phyloP scores from a whole-genome alignment of 495 filamentous ascomycete genomes.

The Aspergillus nanangensis region DNA sequence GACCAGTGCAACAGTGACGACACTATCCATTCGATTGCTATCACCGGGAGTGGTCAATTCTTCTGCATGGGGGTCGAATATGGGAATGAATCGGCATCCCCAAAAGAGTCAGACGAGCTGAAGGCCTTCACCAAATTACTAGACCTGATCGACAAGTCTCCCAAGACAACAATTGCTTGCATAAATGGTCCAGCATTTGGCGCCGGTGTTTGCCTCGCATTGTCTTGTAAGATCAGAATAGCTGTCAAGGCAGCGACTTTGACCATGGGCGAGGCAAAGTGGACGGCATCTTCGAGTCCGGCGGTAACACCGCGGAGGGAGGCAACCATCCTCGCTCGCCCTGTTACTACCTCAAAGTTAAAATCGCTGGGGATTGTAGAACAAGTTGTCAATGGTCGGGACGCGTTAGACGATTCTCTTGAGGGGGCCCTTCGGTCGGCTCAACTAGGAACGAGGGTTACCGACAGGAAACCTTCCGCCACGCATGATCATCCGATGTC shows the following conservation, averaged over 20 bases:
- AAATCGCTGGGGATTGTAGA: not conserved
- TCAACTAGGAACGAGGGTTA: no score
- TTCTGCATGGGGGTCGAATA: slow-evolving; percentile 42
- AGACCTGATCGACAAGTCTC: slow-evolving; percentile 24
- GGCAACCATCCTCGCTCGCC: not conserved
- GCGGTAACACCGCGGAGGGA: not conserved
- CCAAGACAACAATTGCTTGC: slow-evolving; percentile 33
- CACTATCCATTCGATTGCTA: slow-evolving; percentile 22
- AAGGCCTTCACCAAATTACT: slow-evolving; percentile 24
- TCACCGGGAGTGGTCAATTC: slow-evolving; percentile 29
- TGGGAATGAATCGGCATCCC: slow-evolving; percentile 5
- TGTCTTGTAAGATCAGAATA: slow-evolving; percentile 32
- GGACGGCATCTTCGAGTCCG: not conserved
- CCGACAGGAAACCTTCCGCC: no score
- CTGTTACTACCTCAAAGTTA: not conserved
- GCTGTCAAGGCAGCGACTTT: slow-evolving; percentile 14
- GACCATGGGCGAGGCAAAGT: slow-evolving; percentile 27
- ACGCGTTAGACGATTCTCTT: no score
- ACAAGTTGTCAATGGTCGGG: not conserved
- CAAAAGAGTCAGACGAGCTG: slow-evolving; percentile 12
- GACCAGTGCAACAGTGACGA: slow-evolving; percentile 13
- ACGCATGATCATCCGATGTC: no score
- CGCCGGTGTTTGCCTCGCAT: slow-evolving; percentile 33
- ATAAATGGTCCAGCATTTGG: slow-evolving; percentile 37
- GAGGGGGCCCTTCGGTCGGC: no score